phyloP scores from a whole-genome alignment of 148 eudicot species.

The Rhododendron mucronatum region DNA sequence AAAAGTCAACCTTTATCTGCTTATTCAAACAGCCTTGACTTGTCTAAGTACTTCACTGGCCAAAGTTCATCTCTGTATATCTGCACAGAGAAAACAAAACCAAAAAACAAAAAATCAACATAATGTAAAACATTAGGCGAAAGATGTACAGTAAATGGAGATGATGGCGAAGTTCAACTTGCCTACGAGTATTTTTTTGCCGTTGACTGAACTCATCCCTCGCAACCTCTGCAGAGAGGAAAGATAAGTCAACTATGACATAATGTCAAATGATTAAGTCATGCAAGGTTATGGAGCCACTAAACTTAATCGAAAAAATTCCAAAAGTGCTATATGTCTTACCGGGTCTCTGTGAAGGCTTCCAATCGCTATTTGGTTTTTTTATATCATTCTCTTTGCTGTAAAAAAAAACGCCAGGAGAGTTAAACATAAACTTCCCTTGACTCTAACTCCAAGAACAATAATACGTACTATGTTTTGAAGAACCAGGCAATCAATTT shows the following conservation, averaged over 20 bases:
- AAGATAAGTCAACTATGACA: not conserved
- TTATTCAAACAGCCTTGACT: constrained; percentile 35
- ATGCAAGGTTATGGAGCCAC: not conserved
- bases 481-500: not conserved
- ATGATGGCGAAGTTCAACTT: constrained; percentile 11
- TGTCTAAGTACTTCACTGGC: constrained; percentile 52
- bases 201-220: constrained; percentile 72
- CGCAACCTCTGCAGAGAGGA: constrained; percentile 35
- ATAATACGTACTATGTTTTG: not conserved
- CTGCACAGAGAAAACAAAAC: constrained; percentile 29
- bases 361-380: constrained; percentile 42
- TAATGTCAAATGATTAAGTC: not conserved
- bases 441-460: not conserved
- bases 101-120: not conserved
- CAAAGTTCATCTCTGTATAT: constrained; percentile 93
- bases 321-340: constrained; percentile 7
- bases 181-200: constrained; percentile 90
- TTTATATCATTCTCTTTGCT: constrained; percentile 60
- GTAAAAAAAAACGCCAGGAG: constrained; percentile 21
- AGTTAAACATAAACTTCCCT: not conserved
- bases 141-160: not conserved
- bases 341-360: constrained; percentile 71
- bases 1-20: constrained; percentile 24
- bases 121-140: not conserved
- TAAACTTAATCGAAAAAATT: not conserved